Evolutionary conservation across 768 basidiomycete genomes (phyloP).

Genomic region (Kwoniella sp.): DNA sequence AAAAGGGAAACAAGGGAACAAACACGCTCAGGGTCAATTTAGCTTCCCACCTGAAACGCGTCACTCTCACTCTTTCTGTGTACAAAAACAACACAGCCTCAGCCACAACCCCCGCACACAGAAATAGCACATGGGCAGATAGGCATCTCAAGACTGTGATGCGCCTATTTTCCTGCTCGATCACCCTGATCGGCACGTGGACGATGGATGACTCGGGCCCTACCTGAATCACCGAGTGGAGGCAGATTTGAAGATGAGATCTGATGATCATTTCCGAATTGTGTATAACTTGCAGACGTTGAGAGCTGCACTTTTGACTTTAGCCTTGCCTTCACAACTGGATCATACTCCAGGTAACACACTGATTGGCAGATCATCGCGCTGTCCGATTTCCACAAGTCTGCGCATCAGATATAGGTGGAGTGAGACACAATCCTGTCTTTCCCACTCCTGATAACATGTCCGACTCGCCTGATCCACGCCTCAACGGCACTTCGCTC

Average conservation of each 20-base stretch:
- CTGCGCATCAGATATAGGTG: too few species aligned
- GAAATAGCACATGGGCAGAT: too few species aligned
- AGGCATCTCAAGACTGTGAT: background rate
- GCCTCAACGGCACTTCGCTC: background rate
- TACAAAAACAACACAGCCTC: background rate
- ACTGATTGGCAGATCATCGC: too few species aligned
- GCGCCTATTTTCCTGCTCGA: background rate
- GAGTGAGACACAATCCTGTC: too few species aligned
- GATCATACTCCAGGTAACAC: too few species aligned
- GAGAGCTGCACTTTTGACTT: too few species aligned
- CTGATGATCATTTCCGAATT: too few species aligned
- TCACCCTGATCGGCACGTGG: background rate
- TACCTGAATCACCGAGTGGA: background rate
- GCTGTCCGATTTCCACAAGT: too few species aligned
- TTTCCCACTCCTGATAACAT: too few species aligned
- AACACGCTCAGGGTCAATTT: background rate
- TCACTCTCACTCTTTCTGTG: background rate
- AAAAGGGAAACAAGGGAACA: too few species aligned
- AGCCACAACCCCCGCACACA: background rate
- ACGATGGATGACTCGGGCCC: background rate
- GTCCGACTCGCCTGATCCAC: slow-evolving; percentile 15
- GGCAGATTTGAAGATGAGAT: background rate
- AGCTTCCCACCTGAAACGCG: background rate
- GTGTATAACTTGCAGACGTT: too few species aligned
- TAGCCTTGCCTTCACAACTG: too few species aligned